A percentile compares a stretch with the other conserved stretches of the same genome.
Evolutionary conservation across 768 basidiomycete genomes (phyloP).

Genomic region (Leucocoprinus leucothites): DNA sequence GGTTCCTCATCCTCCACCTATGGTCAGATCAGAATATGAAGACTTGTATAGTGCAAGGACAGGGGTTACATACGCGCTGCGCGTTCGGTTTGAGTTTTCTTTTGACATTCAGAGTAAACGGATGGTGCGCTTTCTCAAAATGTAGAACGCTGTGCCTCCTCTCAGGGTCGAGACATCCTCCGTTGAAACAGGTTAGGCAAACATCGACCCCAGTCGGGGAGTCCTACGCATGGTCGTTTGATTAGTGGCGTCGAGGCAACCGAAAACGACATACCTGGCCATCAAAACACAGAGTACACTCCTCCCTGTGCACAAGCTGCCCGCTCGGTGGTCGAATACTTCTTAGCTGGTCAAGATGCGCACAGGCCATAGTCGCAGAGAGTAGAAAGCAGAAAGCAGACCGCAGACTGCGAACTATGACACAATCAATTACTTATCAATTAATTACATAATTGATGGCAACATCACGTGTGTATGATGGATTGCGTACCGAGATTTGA

Average conservation of each 20-base stretch:
- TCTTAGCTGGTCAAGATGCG: slow-evolving; percentile 49
- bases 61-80: slow-evolving; percentile 55
- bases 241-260: background rate
- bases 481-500: background rate
- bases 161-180: slow-evolving; percentile 65
- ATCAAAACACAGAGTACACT: slow-evolving; percentile 98
- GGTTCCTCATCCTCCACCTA: slow-evolving; percentile 79
- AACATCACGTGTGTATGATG: background rate
- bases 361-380: slow-evolving; percentile 38
- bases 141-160: slow-evolving; percentile 78
- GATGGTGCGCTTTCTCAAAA: slow-evolving; percentile 66
- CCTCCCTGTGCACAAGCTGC: slow-evolving; percentile 82
- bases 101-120: slow-evolving; percentile 77
- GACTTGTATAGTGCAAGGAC: background rate
- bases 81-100: slow-evolving; percentile 62
- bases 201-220: slow-evolving; percentile 76
- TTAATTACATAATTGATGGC: background rate
- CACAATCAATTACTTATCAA: background rate
- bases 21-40: background rate
- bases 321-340: slow-evolving; percentile 54
- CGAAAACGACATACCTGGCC: slow-evolving; percentile 59
- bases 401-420: too few species aligned
- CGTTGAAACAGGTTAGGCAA: slow-evolving; percentile 93
- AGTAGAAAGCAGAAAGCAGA: too few species aligned
- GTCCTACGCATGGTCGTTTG: slow-evolving; percentile 50